These are phyloP conservation scores for Phytopythium mirpurense DNA, from an alignment of 352 stramenopile species.

Conservation along the genomic window DNA sequence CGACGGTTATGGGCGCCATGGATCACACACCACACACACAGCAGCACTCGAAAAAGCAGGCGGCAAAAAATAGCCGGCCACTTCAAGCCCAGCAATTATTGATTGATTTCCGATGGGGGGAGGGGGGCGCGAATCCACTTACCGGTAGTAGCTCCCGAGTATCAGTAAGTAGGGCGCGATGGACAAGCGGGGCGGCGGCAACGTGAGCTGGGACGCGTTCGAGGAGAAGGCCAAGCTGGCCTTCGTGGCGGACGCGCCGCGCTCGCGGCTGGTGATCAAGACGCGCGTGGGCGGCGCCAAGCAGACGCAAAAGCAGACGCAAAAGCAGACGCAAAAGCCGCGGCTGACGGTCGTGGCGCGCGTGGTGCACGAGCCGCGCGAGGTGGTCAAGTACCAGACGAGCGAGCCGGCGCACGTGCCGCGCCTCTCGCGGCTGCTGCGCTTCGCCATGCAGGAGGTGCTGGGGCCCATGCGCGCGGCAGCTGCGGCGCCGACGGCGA, in stretches of 20 bases:
- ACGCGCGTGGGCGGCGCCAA: constrained; percentile 27
- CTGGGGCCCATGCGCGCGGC: constrained; percentile 45
- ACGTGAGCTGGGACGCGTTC: constrained; percentile 56
- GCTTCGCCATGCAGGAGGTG: constrained; percentile 67
- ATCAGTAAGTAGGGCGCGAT: background rate
- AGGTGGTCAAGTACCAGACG: constrained; percentile 24
- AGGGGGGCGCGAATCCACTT: too few species aligned
- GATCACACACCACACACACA: too few species aligned
- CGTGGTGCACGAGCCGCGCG: constrained; percentile 27
- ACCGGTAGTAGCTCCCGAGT: too few species aligned
- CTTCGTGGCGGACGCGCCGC: constrained; percentile 42
- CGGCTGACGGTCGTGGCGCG: constrained; percentile 37
- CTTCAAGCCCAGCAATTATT: too few species aligned
- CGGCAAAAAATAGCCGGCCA: too few species aligned
- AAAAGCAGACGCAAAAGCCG: background rate
- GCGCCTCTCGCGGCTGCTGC: constrained; percentile 42
- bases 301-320: too few species aligned
- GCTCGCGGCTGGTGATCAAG: constrained; percentile 64
- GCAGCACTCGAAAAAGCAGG: too few species aligned
- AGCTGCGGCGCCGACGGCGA: background rate
- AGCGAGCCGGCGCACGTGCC: constrained; percentile 26
- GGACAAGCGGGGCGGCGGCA: constrained; percentile 11
- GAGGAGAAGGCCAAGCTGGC: constrained; percentile 65
- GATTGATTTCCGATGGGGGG: too few species aligned
- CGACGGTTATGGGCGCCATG: too few species aligned